Evolutionary conservation across 805 yeast species (phyloP).

Genomic region (Starmera dryadoides): DNA sequence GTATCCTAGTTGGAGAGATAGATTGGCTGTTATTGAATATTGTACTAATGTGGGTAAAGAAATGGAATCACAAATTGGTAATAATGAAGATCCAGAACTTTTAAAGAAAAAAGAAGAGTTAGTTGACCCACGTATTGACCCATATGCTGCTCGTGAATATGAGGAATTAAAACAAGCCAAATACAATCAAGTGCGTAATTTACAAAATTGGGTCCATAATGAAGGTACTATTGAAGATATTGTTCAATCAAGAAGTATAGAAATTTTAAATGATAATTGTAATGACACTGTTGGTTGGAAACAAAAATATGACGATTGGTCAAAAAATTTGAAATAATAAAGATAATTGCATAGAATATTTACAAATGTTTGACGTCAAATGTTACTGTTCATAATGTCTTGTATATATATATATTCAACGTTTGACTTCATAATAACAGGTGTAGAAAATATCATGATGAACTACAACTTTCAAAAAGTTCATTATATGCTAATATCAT

Average conservation of each 20-base stretch:
- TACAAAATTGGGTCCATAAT: slow-evolving; percentile 30
- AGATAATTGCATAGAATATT: no score
- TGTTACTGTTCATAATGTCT: no score
- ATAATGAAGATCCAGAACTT: slow-evolving; percentile 11
- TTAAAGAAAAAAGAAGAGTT: slow-evolving; percentile 12
- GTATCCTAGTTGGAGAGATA: slow-evolving; percentile 40
- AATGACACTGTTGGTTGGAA: slow-evolving; percentile 5
- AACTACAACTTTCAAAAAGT: no score
- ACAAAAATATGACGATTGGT: background rate
- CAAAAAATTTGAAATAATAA: background rate
- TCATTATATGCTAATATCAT: no score
- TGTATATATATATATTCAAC: no score
- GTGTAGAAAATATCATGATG: no score
- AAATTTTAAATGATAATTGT: slow-evolving; percentile 29
- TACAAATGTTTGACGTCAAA: no score
- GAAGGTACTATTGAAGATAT: slow-evolving; percentile 35
- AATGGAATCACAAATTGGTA: slow-evolving; percentile 25
- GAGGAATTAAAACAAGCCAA: slow-evolving; percentile 22
- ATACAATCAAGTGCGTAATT: slow-evolving; percentile 20
- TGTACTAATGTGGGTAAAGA: slow-evolving; percentile 28
- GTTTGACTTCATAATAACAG: no score
- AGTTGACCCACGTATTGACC: slow-evolving; percentile 34
- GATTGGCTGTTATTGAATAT: slow-evolving; percentile 32
- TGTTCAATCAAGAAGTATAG: slow-evolving; percentile 27
- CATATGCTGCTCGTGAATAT: slow-evolving; percentile 39